Evolutionary conservation across 2,329 filamentous ascomycete genomes (phyloP), one percentile per base, ranked within the genome.

Genomic region (Colletotrichum tanaceti): DNA sequence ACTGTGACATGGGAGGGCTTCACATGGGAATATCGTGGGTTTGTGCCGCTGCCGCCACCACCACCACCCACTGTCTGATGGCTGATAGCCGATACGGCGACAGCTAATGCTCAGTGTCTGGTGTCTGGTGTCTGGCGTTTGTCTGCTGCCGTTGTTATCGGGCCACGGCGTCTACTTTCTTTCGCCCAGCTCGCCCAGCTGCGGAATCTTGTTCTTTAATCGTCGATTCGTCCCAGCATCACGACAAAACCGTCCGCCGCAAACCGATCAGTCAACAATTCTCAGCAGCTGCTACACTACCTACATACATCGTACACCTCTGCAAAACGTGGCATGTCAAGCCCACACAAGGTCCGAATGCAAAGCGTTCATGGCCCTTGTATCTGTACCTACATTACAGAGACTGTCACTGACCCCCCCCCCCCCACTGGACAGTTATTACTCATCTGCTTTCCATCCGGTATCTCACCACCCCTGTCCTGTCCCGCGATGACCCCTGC

Each of bases 341-440:
- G 43, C 58, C 53, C 53, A 59, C 60, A 16, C 65, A 65, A 65
- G 61, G 61, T 68, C 65, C 61, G 65, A 60, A 59, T 60, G 65
- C 47, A 68, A 49, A 52, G 35, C 50, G 24, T 10, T 41, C 65
- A 55, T 43, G 59, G 65, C 43, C 55, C 53, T 38, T 49, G 32
- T 58, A 28, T 28, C 28, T 6, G 7, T n/a, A n/a, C n/a, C n/a
- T n/a, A n/a, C n/a, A n/a, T n/a, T 28, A 41, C 32, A 28, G 1
- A 28, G 6, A 28, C 28, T 28, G 28, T 28, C 28, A 28, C 28
- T 1, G 28, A 28, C 28, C 28, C 28, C 7, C 28, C 28, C 7
- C 28, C 28, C 54, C 22, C 13, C 47, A 47, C 22, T 59, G 44
- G 22, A 18, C 20, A 52, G 50, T 55, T 46, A 5, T 55, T 46